Evolutionary conservation across 2,329 filamentous ascomycete species (phyloP).

Genomic region (Colletotrichum sp.): DNA sequence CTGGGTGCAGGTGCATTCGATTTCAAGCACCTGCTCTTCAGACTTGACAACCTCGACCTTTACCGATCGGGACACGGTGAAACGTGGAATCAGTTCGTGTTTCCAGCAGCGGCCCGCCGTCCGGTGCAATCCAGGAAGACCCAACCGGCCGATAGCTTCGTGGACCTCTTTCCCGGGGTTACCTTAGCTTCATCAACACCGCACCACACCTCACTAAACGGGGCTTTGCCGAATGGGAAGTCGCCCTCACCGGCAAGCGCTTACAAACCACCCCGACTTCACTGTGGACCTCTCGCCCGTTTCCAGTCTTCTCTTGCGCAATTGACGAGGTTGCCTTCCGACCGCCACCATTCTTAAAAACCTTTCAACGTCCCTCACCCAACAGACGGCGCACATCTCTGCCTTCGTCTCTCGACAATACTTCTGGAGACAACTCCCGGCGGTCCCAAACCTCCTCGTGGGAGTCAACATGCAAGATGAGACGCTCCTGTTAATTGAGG

Average conservation of each 20-base stretch:
- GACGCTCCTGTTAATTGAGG: slow-evolving; percentile 13
- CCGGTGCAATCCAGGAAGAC: not conserved
- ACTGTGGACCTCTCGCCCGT: not conserved
- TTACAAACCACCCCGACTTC: slow-evolving; percentile 1
- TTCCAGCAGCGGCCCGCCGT: not conserved
- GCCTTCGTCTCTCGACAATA: not conserved
- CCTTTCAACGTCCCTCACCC: not conserved
- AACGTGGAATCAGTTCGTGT: not conserved
- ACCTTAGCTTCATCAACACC: not conserved
- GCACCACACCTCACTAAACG: not conserved
- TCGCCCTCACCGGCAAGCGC: not conserved
- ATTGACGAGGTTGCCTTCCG: not conserved
- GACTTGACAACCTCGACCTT: not conserved
- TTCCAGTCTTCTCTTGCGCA: not conserved
- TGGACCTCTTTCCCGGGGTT: not conserved
- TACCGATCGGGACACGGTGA: not conserved
- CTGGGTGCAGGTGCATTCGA: not conserved
- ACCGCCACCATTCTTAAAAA: not conserved
- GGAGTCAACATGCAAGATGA: slow-evolving; percentile 18
- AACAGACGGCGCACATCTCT: not conserved
- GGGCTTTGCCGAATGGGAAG: not conserved
- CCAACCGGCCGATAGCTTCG: not conserved
- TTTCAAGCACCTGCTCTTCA: not conserved
- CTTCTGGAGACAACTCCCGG: not conserved
- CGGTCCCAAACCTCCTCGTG: not conserved